Percentiles rank a stretch among this genome's conserved stretches.
Conservation (phyloP, 768 basidiomycete species). For the Pleurotus giganteus region DNA sequence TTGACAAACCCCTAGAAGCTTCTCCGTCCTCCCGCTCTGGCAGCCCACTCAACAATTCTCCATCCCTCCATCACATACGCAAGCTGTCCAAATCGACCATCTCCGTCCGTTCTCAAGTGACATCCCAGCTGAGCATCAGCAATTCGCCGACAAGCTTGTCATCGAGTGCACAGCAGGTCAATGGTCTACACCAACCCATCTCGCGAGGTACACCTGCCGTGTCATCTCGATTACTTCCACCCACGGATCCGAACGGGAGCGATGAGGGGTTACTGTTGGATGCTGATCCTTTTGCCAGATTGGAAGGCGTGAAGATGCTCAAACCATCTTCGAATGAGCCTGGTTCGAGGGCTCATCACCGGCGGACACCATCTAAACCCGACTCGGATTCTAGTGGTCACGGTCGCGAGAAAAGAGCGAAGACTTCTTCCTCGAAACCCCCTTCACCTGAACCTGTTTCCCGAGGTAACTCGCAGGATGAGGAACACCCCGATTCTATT, state of each 20-base stretch:
- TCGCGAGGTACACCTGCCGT: conserved; percentile 3
- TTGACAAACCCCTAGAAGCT: neutral
- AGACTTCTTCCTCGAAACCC: conserved; percentile 6
- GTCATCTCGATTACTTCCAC: neutral
- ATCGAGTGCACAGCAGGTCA: neutral
- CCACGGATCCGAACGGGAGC: neutral
- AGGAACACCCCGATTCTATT: conserved; percentile 10
- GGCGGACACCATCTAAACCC: conserved; percentile 3
- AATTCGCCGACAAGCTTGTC: neutral
- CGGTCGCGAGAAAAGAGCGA: neutral
- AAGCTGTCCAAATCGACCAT: conserved; percentile 6
- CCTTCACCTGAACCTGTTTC: conserved; percentile 14
- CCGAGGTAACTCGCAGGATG: neutral
- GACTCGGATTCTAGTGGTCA: conserved; percentile 4
- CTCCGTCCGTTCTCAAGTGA: neutral
- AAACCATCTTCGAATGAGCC: conserved; percentile 16
- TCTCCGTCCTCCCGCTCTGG: conserved; percentile 6
- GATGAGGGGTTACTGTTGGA: conserved; percentile 3
- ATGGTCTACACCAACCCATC: no score
- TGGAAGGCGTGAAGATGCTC: conserved; percentile 47
- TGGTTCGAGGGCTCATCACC: neutral
- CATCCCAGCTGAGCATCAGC: neutral
- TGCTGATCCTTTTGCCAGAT: conserved; percentile 54
- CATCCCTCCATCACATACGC: neutral
- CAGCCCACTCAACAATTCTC: conserved; percentile 2